phyloP scores from a whole-genome alignment of 345 rosid species.

The Kernera saxatilis region DNA sequence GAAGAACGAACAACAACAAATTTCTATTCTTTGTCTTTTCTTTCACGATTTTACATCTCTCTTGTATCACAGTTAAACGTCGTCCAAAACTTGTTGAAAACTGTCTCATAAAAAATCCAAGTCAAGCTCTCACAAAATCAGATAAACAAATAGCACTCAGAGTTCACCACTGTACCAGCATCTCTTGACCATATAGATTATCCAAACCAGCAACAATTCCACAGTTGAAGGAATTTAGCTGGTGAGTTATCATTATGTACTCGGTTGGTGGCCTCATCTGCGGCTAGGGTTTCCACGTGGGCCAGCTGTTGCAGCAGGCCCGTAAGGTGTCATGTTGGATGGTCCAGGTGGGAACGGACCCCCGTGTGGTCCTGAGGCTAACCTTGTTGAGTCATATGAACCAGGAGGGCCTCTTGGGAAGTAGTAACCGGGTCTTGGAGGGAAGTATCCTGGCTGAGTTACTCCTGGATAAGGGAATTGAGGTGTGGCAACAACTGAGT shows the following conservation, averaged over 20 bases:
- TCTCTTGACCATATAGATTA: not conserved
- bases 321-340: conserved; percentile 40
- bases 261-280: conserved; percentile 36
- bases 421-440: conserved; percentile 45
- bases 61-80: not conserved
- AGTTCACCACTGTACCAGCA: conserved; percentile 8
- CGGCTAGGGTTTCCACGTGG: conserved; percentile 51
- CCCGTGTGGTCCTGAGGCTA: conserved; percentile 33
- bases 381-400: conserved; percentile 37
- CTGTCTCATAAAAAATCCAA: not conserved
- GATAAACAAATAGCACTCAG: not conserved
- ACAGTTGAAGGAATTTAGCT: not conserved
- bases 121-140: not conserved
- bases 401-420: conserved; percentile 32
- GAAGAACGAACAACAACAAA: too few species aligned
- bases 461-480: conserved; percentile 43
- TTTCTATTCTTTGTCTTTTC: not conserved
- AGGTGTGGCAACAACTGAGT: conserved; percentile 22
- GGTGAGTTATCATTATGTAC: conserved; percentile 13
- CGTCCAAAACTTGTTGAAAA: not conserved
- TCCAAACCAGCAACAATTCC: not conserved
- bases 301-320: conserved; percentile 62
- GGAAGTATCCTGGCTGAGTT: conserved; percentile 49
- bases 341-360: conserved; percentile 39
- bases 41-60: not conserved